Conservation (phyloP, 371 early-diverging fungal genomes). For the Mortierella sp. region DNA sequence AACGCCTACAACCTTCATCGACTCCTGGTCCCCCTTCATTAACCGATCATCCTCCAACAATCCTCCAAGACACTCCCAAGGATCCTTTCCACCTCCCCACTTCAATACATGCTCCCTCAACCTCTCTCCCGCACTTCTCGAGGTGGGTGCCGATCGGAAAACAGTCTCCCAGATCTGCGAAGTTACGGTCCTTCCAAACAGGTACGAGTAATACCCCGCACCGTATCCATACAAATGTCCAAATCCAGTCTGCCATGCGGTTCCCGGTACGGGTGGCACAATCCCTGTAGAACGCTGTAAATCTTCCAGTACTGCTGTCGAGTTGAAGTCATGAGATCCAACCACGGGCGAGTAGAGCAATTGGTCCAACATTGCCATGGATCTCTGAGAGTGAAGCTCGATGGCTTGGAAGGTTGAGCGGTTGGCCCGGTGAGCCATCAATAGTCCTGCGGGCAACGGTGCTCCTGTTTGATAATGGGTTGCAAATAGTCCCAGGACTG, state of each 20-base stretch:
- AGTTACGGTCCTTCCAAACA: slow-evolving; percentile 91
- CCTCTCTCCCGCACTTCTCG: slow-evolving; percentile 70
- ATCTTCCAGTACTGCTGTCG: slow-evolving; percentile 65
- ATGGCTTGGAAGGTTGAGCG: slow-evolving; percentile 73
- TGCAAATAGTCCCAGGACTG: slow-evolving; percentile 79
- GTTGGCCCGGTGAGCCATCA: slow-evolving; percentile 67
- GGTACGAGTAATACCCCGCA: slow-evolving; percentile 94
- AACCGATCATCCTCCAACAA: slow-evolving; percentile 79
- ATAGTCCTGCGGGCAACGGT: slow-evolving; percentile 63
- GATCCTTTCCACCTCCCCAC: slow-evolving; percentile 96
- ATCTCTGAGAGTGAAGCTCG: slow-evolving; percentile 90
- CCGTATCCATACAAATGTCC: slow-evolving; percentile 94
- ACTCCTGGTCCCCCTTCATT: slow-evolving; percentile 70
- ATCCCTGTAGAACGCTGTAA: slow-evolving; percentile 71
- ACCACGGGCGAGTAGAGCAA: slow-evolving; percentile 70
- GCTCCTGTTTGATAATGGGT: slow-evolving; percentile 76
- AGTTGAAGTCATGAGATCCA: slow-evolving; percentile 61
- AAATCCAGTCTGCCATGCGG: slow-evolving; percentile 94
- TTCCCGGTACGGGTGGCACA: slow-evolving; percentile 76
- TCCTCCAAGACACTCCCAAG: slow-evolving; percentile 85
- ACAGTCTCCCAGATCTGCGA: slow-evolving; percentile 80
- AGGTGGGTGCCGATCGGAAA: slow-evolving; percentile 74
- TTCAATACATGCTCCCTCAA: slow-evolving; percentile 82
- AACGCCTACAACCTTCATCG: slow-evolving; percentile 84
- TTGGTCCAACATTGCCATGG: slow-evolving; percentile 93